Evolutionary conservation across 2,329 filamentous ascomycete genomes (phyloP).

Genomic region (Apiospora malaysiana): DNA sequence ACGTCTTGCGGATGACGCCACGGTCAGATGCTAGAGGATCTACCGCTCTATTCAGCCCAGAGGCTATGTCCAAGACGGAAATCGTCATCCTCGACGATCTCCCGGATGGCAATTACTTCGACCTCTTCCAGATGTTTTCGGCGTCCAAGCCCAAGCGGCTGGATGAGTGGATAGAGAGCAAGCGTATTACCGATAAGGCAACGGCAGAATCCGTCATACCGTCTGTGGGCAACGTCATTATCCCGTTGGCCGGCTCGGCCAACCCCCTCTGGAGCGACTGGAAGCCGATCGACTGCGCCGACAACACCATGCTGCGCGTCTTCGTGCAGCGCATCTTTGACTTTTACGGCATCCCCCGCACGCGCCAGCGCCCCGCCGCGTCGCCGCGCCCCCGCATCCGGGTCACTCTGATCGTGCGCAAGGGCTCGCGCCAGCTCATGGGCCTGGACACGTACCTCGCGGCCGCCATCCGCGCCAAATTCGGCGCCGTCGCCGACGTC

Average conservation of each 20-base stretch:
- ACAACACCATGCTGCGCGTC: constrained; percentile 18
- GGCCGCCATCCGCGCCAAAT: not conserved
- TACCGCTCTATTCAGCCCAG: not conserved
- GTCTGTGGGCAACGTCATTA: not conserved
- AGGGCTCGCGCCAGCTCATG: constrained; percentile 11
- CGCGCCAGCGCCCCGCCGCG: not conserved
- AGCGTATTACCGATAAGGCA: too few species aligned
- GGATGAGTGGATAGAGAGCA: not conserved
- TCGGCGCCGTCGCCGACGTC: not conserved
- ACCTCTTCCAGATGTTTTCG: constrained; percentile 12
- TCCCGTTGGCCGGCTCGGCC: not conserved
- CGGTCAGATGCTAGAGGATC: not conserved
- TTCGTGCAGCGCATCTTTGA: constrained; percentile 9
- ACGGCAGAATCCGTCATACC: not conserved
- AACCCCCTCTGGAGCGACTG: constrained; percentile 20
- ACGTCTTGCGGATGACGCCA: not conserved
- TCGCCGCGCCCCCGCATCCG: not conserved
- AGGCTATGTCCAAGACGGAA: not conserved
- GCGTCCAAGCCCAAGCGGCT: not conserved
- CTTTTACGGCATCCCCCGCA: not conserved
- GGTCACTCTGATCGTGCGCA: constrained; percentile 2
- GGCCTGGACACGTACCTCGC: constrained; percentile 3
- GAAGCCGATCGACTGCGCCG: constrained; percentile 13
- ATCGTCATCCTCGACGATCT: constrained; percentile 16
- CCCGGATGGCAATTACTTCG: constrained; percentile 2